phyloP scores from a whole-genome alignment of 306 rosid genomes.

The Psophocarpus tetragonolobus region DNA sequence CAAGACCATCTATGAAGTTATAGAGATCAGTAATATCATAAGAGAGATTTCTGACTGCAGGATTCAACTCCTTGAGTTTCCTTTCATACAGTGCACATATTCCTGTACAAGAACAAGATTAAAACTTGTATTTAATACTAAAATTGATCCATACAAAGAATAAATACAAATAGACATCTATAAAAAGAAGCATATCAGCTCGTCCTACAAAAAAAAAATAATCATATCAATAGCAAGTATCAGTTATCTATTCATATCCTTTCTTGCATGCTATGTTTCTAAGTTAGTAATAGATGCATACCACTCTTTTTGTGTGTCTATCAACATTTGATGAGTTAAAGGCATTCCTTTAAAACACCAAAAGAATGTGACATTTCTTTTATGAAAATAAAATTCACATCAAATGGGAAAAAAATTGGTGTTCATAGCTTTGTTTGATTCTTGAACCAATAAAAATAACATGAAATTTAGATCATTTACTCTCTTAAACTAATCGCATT shows the following conservation, averaged over 20 bases:
- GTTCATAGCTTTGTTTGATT: neutral
- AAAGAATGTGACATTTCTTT: neutral
- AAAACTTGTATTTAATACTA: conserved; percentile 29
- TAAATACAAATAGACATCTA: neutral
- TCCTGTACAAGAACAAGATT: conserved; percentile 54
- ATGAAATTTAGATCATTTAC: neutral
- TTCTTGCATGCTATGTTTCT: conserved; percentile 1
- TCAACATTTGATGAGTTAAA: neutral
- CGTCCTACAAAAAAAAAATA: neutral
- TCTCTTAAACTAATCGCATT: neutral
- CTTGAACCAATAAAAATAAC: conserved; percentile 5
- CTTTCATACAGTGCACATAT: conserved; percentile 92
- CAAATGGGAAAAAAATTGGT: neutral
- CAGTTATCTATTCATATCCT: conserved; percentile 3
- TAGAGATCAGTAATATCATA: conserved; percentile 91
- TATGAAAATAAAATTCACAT: conserved; percentile 1
- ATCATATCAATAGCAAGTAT: neutral
- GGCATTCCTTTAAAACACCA: neutral
- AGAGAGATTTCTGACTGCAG: conserved; percentile 78
- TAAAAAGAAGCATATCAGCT: neutral
- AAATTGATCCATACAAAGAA: conserved; percentile 3
- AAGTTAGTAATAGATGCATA: neutral
- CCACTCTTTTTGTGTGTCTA: neutral
- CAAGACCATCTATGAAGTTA: conserved; percentile 92
- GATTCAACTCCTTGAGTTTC: conserved; percentile 95